A percentile compares a stretch with the other conserved stretches of the same genome.
Conservation (phyloP, 139 green algal genomes). For the Chlamydomonas sphaeroides region DNA sequence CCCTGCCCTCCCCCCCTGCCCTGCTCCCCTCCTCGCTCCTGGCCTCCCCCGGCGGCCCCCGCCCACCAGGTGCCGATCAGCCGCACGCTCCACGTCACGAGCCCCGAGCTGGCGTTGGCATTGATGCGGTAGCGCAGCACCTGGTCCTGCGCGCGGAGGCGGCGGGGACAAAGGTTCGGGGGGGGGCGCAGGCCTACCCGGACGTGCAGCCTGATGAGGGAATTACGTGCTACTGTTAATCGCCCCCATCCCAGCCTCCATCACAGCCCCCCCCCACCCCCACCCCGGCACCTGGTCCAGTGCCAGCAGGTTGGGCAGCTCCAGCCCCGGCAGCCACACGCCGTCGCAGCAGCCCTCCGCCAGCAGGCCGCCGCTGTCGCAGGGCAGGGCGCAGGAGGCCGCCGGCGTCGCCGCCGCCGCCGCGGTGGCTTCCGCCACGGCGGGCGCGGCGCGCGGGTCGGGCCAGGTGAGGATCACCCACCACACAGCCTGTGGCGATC, state of each 20-base stretch:
- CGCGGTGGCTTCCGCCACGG: neutral
- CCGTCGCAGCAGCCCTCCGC: neutral
- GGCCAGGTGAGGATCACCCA: neutral
- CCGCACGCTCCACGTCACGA: constrained; percentile 10
- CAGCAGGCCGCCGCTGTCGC: neutral
- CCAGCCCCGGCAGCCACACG: neutral
- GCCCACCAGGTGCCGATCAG: constrained; percentile 14
- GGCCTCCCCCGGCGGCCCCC: no score
- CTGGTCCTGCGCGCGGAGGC: constrained; percentile 1
- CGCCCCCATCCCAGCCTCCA: no score
- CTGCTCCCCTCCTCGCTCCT: no score
- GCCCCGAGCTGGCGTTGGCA: neutral
- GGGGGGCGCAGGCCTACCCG: no score
- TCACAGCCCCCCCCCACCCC: no score
- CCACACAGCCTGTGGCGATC: no score
- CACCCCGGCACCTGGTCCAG: neutral
- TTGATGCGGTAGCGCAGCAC: constrained; percentile 3
- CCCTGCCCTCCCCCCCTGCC: no score
- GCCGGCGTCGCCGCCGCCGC: no score
- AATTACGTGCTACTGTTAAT: no score
- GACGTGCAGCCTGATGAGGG: no score
- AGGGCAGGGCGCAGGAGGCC: neutral
- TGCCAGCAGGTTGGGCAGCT: neutral
- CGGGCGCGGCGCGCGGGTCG: neutral
- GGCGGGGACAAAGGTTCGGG: neutral